phyloP scores from a whole-genome alignment of 768 basidiomycete species.

The Cystofilobasidium ferigula region DNA sequence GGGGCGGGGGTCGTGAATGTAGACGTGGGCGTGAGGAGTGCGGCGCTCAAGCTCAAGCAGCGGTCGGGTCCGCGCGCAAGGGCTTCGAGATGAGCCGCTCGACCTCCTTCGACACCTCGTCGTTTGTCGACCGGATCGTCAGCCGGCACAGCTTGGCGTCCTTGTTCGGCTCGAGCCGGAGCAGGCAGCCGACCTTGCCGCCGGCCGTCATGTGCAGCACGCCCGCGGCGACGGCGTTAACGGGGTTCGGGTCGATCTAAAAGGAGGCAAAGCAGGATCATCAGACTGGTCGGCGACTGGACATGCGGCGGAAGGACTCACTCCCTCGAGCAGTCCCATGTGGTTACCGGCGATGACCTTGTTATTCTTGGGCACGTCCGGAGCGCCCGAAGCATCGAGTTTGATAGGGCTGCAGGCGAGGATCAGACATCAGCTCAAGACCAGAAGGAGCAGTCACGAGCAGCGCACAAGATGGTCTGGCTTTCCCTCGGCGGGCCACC shows the following conservation, averaged over 20 bases:
- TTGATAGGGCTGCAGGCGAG: slow-evolving; percentile 47
- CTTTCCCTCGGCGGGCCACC: slow-evolving; percentile 89
- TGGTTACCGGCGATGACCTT: slow-evolving; percentile 68
- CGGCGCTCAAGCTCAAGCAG: not conserved
- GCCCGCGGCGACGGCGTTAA: slow-evolving; percentile 88
- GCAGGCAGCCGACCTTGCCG: slow-evolving; percentile 89
- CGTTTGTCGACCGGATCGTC: slow-evolving; percentile 90
- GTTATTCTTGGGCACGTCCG: slow-evolving; percentile 62
- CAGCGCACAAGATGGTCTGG: slow-evolving; percentile 56
- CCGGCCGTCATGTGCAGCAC: slow-evolving; percentile 81
- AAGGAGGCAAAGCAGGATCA: not conserved
- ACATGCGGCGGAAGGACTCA: not conserved
- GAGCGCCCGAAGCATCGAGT: slow-evolving; percentile 53
- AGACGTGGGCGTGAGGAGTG: not conserved
- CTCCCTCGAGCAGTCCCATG: slow-evolving; percentile 61
- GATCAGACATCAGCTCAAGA: not conserved
- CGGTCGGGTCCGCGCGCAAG: slow-evolving; percentile 24
- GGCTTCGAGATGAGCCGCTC: slow-evolving; percentile 37
- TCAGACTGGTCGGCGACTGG: not conserved
- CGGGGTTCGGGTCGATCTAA: slow-evolving; percentile 78
- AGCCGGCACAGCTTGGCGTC: slow-evolving; percentile 92
- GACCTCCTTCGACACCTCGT: slow-evolving; percentile 50
- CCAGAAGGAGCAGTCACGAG: not conserved
- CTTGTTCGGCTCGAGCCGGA: slow-evolving; percentile 85
- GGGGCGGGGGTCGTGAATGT: not conserved